Evolutionary conservation across 2,329 filamentous ascomycete genomes (phyloP).

Genomic region (Lachnellula occidentalis): DNA sequence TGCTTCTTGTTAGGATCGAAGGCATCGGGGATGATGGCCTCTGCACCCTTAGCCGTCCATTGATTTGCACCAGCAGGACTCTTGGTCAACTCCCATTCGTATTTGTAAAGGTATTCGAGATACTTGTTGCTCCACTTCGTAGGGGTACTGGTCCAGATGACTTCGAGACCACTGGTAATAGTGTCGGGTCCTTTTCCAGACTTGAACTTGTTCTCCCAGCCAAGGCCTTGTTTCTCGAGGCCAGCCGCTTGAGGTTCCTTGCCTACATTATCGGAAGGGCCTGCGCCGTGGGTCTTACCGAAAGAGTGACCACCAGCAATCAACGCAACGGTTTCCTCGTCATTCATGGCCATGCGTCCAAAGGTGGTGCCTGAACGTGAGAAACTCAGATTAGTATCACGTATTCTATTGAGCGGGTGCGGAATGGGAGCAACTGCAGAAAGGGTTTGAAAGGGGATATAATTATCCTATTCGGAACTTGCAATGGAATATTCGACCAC

Average conservation of each 20-base stretch:
- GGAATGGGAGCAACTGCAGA: too few species aligned
- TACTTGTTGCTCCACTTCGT: slow-evolving; percentile 68
- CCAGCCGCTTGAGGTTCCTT: slow-evolving; percentile 60
- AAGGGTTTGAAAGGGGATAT: not conserved
- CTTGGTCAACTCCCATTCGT: slow-evolving; percentile 72
- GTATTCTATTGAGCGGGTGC: not conserved
- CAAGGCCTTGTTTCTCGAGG: slow-evolving; percentile 64
- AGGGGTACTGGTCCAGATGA: slow-evolving; percentile 73
- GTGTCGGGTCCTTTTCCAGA: slow-evolving; percentile 65
- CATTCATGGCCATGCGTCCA: slow-evolving; percentile 57
- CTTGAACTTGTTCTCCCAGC: slow-evolving; percentile 62
- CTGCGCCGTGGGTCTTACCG: slow-evolving; percentile 55
- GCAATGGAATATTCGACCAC: not conserved
- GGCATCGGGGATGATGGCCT: slow-evolving; percentile 59
- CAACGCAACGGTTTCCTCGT: slow-evolving; percentile 55
- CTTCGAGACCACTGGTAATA: slow-evolving; percentile 73
- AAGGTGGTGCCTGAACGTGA: slow-evolving; percentile 39
- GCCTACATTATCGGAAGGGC: slow-evolving; percentile 40
- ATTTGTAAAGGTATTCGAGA: slow-evolving; percentile 72
- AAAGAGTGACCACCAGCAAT: slow-evolving; percentile 57
- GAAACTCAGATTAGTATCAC: not conserved
- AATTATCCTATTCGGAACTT: not conserved
- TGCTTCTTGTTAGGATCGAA: slow-evolving; percentile 61
- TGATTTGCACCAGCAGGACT: slow-evolving; percentile 72
- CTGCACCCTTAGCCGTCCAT: slow-evolving; percentile 41